phyloP scores from a whole-genome alignment of 129 eudicot species.

The Sambucus nigra region DNA sequence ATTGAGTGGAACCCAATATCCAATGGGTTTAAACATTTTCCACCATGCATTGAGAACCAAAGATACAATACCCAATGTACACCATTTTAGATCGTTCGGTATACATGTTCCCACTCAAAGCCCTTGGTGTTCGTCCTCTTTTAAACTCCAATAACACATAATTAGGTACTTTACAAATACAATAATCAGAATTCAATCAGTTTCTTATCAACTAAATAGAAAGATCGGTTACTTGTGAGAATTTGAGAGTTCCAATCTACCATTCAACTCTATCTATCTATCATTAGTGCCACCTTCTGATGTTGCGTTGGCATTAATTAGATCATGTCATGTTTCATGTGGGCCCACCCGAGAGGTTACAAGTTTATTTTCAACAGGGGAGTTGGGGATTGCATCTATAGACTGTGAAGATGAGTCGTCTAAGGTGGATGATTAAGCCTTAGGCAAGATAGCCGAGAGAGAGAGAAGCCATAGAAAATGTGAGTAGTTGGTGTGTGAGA shows the following conservation, averaged over 20 bases:
- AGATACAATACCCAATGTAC: too few relatives aligned
- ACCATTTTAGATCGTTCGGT: too few relatives aligned
- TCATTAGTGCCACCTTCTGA: conserved; percentile 19
- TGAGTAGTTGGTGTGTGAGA: too few relatives aligned
- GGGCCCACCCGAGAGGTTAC: conserved; percentile 10
- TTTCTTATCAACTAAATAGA: background rate
- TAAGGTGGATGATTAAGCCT: conserved; percentile 4
- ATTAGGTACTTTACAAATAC: background rate
- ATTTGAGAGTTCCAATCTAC: conserved; percentile 1
- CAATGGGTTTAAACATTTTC: too few relatives aligned
- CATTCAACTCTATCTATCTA: conserved; percentile 1
- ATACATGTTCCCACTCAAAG: background rate
- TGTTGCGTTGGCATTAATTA: conserved; percentile 16
- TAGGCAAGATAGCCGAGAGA: too few relatives aligned
- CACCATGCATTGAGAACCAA: too few relatives aligned
- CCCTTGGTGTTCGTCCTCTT: background rate
- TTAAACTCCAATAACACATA: background rate
- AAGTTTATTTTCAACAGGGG: conserved; percentile 26
- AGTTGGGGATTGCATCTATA: conserved; percentile 22
- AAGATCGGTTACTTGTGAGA: too few relatives aligned
- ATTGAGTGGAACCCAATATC: too few relatives aligned
- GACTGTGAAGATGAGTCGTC: conserved; percentile 2
- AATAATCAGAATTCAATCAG: background rate
- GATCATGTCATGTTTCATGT: conserved; percentile 12
- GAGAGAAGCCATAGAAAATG: too few relatives aligned